Conservation (phyloP, 306 rosid genomes). For the Trichosanthes truncata region DNA sequence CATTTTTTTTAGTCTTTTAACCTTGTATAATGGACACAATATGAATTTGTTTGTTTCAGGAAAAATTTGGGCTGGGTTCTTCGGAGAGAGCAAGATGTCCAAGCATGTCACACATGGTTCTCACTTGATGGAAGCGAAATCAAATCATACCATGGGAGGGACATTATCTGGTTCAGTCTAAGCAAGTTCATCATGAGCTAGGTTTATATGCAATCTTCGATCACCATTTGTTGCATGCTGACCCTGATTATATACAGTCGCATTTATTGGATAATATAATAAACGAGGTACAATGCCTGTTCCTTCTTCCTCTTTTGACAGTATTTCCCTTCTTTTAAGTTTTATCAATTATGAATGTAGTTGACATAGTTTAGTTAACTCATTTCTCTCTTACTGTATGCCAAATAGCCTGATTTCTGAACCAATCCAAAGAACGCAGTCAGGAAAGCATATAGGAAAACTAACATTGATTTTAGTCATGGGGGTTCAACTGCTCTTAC, state of each 20-base stretch:
- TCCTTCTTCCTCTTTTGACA: background rate
- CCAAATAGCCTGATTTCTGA: constrained; percentile 69
- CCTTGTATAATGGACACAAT: background rate
- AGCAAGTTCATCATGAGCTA: constrained; percentile 63
- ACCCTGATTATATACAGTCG: constrained; percentile 57
- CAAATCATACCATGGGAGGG: constrained; percentile 85
- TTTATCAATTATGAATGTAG: background rate
- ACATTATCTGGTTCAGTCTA: constrained; percentile 71
- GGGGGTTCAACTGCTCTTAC: constrained; percentile 99
- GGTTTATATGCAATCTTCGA: constrained; percentile 93
- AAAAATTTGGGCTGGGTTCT: constrained; percentile 58
- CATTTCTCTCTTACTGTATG: background rate
- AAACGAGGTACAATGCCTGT: constrained; percentile 43
- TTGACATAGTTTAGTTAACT: background rate
- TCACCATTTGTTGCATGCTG: constrained; percentile 74
- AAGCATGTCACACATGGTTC: constrained; percentile 72
- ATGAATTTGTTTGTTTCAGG: constrained; percentile 35
- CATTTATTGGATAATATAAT: constrained; percentile 73
- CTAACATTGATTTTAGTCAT: constrained; percentile 69
- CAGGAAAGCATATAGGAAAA: constrained; percentile 53
- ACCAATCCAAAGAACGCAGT: constrained; percentile 50
- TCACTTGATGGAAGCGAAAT: constrained; percentile 79
- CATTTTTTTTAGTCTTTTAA: background rate
- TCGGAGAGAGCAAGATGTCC: constrained; percentile 89
- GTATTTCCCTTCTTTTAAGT: background rate